Evolutionary conservation across 2,329 filamentous ascomycete species (phyloP).

Genomic region (Alternaria panax): DNA sequence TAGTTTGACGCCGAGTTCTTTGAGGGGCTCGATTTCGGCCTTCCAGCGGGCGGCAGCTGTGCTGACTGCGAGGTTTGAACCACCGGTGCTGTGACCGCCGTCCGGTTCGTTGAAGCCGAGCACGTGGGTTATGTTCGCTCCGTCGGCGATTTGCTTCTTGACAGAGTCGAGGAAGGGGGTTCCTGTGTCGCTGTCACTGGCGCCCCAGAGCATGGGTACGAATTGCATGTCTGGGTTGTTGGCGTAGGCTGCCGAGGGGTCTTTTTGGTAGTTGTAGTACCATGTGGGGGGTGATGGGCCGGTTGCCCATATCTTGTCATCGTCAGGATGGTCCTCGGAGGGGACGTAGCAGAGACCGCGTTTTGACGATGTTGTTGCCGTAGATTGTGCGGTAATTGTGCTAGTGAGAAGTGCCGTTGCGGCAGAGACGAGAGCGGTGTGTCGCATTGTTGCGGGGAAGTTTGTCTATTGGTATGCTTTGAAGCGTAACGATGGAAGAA

Average conservation of each 20-base stretch:
- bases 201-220: slow-evolving; percentile 82
- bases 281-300: slow-evolving; percentile 69
- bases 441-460: slow-evolving; percentile 10
- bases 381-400: slow-evolving; percentile 31
- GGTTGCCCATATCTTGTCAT: slow-evolving; percentile 71
- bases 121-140: slow-evolving; percentile 69
- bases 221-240: slow-evolving; percentile 66
- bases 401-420: slow-evolving; percentile 7
- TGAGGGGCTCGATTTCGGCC: slow-evolving; percentile 73
- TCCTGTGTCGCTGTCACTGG: slow-evolving; percentile 51
- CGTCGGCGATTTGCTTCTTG: slow-evolving; percentile 59
- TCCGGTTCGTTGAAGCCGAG: slow-evolving; percentile 86
- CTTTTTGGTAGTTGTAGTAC: slow-evolving; percentile 81
- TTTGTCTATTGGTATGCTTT: neutral
- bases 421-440: slow-evolving; percentile 3
- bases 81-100: slow-evolving; percentile 62
- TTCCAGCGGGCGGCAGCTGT: slow-evolving; percentile 74
- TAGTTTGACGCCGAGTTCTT: slow-evolving; percentile 67
- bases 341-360: slow-evolving; percentile 76
- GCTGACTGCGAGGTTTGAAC: slow-evolving; percentile 66
- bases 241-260: slow-evolving; percentile 63
- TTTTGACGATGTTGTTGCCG: slow-evolving; percentile 62
- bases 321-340: slow-evolving; percentile 61
- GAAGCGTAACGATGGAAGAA: neutral
- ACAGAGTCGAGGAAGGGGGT: slow-evolving; percentile 69